Base-by-base conservation (phyloP, 306 rosid genomes). In the Crataegus laevigata region DNA sequence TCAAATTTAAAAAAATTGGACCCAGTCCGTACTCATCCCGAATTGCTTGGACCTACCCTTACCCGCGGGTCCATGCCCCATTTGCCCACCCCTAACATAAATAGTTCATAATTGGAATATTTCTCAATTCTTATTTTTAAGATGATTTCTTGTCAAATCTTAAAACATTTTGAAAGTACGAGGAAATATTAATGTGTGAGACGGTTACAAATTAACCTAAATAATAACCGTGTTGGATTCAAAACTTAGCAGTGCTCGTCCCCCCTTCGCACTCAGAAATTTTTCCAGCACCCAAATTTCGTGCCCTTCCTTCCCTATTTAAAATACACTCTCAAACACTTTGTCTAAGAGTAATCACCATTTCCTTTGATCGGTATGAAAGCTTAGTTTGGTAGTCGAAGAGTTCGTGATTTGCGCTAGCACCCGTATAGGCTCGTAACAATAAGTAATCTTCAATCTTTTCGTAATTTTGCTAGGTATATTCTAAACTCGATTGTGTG, bases 21-120 rank as follows among this genome's bases (percentile, higher is more conserved):
- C 51, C 17, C 0, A 0, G 0, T 5, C 6, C 2, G 0, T 43
- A 43, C 18, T 2, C 6, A 5, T 7, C 36, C 36, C 1, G 6
- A 32, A 32, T 7, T 0, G 7, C 36, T 32, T 32, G 6, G 6
- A 45, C 18, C 18, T 0, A 0, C 0, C 51, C 19, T 0, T 45
- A 45, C 7, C 19, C 0, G 0, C 6, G 18, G 7, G 19, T 45
- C 7, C 19, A 45, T 4, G 51, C 19, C 51, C 0, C 0, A 0
- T 45, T 45, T 45, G 51, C 51, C 51, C 7, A 14, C 18, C 51
- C 19, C 51, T 45, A 45, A 14, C 38, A 34, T 34, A 36, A 36
- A 36, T 17, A 50, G 21, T 50, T 50, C 8, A 7, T 18, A 50
- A 50, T 50, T 1, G 1, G 3, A 50, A 15, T 5, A 1, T 50